These are phyloP conservation scores for Globisporangium carolinianum DNA, from an alignment of 352 stramenopile species.

Conservation along the genomic window DNA sequence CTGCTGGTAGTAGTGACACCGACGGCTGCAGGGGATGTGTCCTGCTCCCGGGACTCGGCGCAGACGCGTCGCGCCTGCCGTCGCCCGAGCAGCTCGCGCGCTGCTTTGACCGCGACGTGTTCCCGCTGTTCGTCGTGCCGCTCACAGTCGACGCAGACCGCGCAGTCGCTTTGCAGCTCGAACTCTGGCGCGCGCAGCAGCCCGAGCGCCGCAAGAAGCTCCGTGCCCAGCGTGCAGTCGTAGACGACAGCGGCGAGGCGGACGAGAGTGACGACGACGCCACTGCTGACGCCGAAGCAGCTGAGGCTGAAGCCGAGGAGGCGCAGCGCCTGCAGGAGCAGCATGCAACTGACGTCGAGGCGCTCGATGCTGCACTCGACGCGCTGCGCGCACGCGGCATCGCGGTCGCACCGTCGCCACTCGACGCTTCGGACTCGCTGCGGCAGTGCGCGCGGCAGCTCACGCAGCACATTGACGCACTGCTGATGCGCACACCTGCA, in stretches of 20 bases:
- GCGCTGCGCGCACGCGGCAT: conserved; percentile 31
- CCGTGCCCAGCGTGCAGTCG: conserved; percentile 2
- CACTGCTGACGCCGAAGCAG: conserved; percentile 20
- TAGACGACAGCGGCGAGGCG: conserved; percentile 5
- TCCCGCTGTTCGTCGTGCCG: conserved; percentile 46
- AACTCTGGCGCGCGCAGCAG: conserved; percentile 21
- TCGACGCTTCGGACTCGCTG: conserved; percentile 19
- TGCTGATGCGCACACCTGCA: conserved; percentile 29
- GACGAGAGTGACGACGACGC: conserved; percentile 3
- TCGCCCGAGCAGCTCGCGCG: conserved; percentile 25
- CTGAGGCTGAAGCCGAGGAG: conserved; percentile 39
- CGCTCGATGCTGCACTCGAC: conserved; percentile 25
- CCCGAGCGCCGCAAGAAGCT: conserved; percentile 11
- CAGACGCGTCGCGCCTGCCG: conserved; percentile 21
- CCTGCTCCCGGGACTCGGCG: conserved; percentile 8
- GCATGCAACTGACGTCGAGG: conserved; percentile 32
- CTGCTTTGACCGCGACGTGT: conserved; percentile 38
- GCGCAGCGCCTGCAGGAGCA: conserved; percentile 34
- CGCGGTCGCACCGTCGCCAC: conserved; percentile 10
- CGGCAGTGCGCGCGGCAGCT: conserved; percentile 35
- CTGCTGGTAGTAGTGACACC: not conserved
- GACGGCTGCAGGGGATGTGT: not conserved
- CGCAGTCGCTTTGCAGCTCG: conserved; percentile 20
- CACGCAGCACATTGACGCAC: conserved; percentile 15
- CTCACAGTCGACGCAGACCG: conserved; percentile 24